A percentile compares a stretch with the other conserved stretches of the same genome.
These are phyloP conservation scores for Diutina rugosa DNA, from an alignment of 1,139 yeast species.

Conservation along the genomic window DNA sequence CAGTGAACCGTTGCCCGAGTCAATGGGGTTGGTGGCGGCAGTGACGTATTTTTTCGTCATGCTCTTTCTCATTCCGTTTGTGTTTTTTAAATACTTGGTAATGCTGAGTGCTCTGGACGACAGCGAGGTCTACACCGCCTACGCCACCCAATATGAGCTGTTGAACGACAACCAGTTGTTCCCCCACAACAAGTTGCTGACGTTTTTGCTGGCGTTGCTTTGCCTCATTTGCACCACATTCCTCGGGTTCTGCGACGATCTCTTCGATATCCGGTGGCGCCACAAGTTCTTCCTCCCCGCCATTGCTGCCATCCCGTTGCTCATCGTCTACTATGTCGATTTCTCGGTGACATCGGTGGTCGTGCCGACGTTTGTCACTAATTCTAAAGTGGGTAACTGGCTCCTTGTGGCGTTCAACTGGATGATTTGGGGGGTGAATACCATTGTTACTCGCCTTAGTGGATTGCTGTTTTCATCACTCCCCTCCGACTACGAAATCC, in stretches of 20 bases:
- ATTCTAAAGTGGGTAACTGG: slow-evolving; percentile 9
- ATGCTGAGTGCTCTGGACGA: slow-evolving; percentile 27
- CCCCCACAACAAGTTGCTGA: slow-evolving; percentile 79
- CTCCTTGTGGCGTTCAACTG: slow-evolving; percentile 14
- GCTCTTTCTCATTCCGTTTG: slow-evolving; percentile 80
- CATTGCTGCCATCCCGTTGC: slow-evolving; percentile 80
- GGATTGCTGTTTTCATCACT: slow-evolving; percentile 29
- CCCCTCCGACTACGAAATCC: slow-evolving; percentile 17
- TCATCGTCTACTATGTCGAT: slow-evolving; percentile 86
- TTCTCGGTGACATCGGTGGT: slow-evolving; percentile 88
- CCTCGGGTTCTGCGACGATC: slow-evolving; percentile 85
- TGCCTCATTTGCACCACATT: slow-evolving; percentile 77
- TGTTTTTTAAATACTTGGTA: slow-evolving; percentile 71
- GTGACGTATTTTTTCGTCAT: slow-evolving; percentile 67
- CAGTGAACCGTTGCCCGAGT: slow-evolving; percentile 50
- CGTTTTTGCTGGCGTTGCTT: slow-evolving; percentile 71
- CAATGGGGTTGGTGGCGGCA: slow-evolving; percentile 83
- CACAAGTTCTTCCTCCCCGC: slow-evolving; percentile 94
- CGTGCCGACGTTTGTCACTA: slow-evolving; percentile 58
- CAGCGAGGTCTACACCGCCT: slow-evolving; percentile 18
- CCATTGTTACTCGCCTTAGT: slow-evolving; percentile 17
- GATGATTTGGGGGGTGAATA: slow-evolving; percentile 20
- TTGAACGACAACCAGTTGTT: slow-evolving; percentile 31
- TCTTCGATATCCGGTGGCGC: slow-evolving; percentile 94
- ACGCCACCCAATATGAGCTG: slow-evolving; percentile 22